phyloP scores from a whole-genome alignment of 2,329 filamentous ascomycete species.

The Penicillium palitans region DNA sequence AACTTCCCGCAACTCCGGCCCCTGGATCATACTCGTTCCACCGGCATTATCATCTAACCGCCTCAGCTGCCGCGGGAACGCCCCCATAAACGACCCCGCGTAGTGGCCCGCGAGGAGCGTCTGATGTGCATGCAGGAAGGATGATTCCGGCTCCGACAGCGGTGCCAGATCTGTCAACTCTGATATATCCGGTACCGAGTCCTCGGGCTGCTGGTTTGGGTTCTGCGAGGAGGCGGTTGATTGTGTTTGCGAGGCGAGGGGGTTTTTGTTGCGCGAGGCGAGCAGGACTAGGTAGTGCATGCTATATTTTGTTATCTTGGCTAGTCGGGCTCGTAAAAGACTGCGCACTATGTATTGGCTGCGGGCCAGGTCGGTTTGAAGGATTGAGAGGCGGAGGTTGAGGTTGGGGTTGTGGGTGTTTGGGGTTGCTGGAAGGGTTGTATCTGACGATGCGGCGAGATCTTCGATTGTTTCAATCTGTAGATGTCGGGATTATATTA shows the following conservation, averaged over 20 bases:
- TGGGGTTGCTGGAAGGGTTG: constrained; percentile 46
- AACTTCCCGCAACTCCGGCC: constrained; percentile 76
- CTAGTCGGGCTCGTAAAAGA: constrained; percentile 78
- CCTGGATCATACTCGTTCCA: constrained; percentile 88
- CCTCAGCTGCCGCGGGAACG: constrained; percentile 77
- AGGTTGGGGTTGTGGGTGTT: constrained; percentile 84
- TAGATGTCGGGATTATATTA: background rate
- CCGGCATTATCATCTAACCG: constrained; percentile 88
- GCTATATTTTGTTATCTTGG: constrained; percentile 61
- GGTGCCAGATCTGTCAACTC: constrained; percentile 50
- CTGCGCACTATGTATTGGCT: constrained; percentile 89
- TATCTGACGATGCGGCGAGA: constrained; percentile 48
- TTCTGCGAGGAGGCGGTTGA: constrained; percentile 18
- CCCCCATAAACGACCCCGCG: constrained; percentile 75
- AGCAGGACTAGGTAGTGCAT: constrained; percentile 52
- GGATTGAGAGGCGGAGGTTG: constrained; percentile 89
- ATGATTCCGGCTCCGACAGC: constrained; percentile 75
- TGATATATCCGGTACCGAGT: constrained; percentile 36
- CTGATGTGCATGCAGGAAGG: constrained; percentile 83
- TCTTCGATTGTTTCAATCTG: constrained; percentile 69
- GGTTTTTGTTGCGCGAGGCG: constrained; percentile 19
- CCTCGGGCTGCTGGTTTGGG: constrained; percentile 27
- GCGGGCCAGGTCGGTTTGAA: constrained; percentile 93
- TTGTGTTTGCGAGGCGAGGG: constrained; percentile 17
- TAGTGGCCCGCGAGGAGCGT: constrained; percentile 83